A percentile compares a stretch with the other conserved stretches of the same genome.
Evolutionary conservation across 2,329 filamentous ascomycete genomes (phyloP).

Genomic region (Neurospora sp.): DNA sequence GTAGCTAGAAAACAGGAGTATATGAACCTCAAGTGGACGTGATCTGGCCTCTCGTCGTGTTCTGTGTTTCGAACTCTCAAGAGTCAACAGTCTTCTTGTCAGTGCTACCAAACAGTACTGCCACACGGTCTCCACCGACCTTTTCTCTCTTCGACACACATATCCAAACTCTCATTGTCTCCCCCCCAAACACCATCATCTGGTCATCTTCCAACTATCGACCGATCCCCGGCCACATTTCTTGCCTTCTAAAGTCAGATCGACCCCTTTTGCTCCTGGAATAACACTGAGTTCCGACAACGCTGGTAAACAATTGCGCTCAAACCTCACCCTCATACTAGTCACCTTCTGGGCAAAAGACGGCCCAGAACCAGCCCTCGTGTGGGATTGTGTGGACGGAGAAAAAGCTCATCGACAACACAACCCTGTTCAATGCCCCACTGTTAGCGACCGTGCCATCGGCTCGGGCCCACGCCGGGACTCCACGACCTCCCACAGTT

Average conservation of each 20-base stretch:
- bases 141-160: background rate
- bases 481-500: background rate
- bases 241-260: background rate
- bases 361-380: background rate
- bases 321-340: background rate
- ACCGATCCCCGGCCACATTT: background rate
- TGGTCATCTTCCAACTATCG: background rate
- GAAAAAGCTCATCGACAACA: conserved; percentile 7
- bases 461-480: background rate
- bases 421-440: background rate
- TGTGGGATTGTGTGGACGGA: background rate
- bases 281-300: background rate
- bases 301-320: background rate
- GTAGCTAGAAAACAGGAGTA: background rate
- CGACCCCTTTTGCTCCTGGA: background rate
- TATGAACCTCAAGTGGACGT: background rate
- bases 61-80: background rate
- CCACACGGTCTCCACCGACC: background rate
- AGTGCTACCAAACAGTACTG: background rate
- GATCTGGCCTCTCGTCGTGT: background rate
- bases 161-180: background rate
- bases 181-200: background rate
- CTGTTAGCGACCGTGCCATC: conserved; percentile 8
- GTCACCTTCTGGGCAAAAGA: background rate
- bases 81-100: background rate